Percentiles rank a stretch among this genome's conserved stretches.
phyloP scores from a whole-genome alignment of 2,329 filamentous ascomycete species.

The Pyrenochaeta sp. region DNA sequence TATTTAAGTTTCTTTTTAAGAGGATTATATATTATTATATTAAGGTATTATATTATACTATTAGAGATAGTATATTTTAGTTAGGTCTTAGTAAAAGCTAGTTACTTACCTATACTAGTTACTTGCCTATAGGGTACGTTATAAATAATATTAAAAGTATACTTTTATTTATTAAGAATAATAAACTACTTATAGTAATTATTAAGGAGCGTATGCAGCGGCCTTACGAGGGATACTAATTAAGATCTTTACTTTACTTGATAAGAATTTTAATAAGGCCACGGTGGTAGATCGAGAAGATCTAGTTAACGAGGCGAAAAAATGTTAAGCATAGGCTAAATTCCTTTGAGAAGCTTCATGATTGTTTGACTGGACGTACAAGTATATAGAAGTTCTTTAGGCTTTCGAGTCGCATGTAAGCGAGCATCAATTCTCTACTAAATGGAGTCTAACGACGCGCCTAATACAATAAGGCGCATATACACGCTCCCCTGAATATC shows the following conservation, averaged over 20 bases:
- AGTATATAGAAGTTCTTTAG: neutral
- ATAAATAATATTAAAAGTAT: constrained; percentile 64
- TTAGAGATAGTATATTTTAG: too few relatives aligned
- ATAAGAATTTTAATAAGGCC: constrained; percentile 74
- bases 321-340: constrained; percentile 14
- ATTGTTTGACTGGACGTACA: neutral
- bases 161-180: constrained; percentile 62
- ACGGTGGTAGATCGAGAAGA: constrained; percentile 70
- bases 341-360: neutral
- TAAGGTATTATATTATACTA: too few relatives aligned
- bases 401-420: neutral
- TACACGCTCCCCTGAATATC: neutral
- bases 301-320: constrained; percentile 68
- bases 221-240: constrained; percentile 79
- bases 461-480: neutral
- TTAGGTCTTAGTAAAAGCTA: too few relatives aligned
- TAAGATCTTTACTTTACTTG: constrained; percentile 79
- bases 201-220: constrained; percentile 78
- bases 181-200: constrained; percentile 70
- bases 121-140: too few relatives aligned
- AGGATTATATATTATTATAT: too few relatives aligned
- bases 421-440: neutral
- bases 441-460: neutral
- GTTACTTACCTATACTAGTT: too few relatives aligned
- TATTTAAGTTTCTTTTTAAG: too few relatives aligned